Conservation (phyloP, 2,329 filamentous ascomycete species). For the Ophiostoma himal-ulmi region DNA sequence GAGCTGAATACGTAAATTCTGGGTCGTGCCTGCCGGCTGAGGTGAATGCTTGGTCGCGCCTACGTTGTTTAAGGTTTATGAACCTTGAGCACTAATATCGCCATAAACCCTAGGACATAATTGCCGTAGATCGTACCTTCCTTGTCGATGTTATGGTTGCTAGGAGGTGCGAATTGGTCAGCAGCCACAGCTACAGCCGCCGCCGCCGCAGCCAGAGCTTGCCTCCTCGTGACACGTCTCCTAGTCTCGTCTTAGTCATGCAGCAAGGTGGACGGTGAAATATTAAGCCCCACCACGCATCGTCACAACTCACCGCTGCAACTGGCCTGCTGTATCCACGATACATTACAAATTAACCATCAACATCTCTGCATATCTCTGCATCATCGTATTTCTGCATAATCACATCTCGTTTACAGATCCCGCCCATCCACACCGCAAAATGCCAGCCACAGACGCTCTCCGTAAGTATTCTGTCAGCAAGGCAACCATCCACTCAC, state of each 20-base stretch:
- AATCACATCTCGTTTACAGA: background rate
- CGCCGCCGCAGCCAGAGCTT: no score
- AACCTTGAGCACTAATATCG: background rate
- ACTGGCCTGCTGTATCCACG: background rate
- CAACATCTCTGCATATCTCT: background rate
- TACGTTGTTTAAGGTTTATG: background rate
- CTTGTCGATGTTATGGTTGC: background rate
- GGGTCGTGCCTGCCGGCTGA: background rate
- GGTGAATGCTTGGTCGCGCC: background rate
- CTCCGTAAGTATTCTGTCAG: background rate
- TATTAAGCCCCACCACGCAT: background rate
- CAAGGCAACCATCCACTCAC: background rate
- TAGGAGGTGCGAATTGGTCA: background rate
- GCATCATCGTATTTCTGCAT: background rate
- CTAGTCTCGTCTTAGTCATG: background rate
- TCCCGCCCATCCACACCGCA: background rate
- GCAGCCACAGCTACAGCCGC: background rate
- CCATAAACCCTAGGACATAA: background rate
- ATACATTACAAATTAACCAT: background rate
- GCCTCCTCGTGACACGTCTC: no score
- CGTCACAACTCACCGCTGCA: background rate
- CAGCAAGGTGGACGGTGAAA: background rate
- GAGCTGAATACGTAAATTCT: background rate
- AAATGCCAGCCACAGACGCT: background rate
- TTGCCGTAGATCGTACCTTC: background rate